These are phyloP conservation scores for Purpureocillium lavendulum DNA, from an alignment of 2,329 filamentous ascomycete genomes.

Conservation along the genomic window DNA sequence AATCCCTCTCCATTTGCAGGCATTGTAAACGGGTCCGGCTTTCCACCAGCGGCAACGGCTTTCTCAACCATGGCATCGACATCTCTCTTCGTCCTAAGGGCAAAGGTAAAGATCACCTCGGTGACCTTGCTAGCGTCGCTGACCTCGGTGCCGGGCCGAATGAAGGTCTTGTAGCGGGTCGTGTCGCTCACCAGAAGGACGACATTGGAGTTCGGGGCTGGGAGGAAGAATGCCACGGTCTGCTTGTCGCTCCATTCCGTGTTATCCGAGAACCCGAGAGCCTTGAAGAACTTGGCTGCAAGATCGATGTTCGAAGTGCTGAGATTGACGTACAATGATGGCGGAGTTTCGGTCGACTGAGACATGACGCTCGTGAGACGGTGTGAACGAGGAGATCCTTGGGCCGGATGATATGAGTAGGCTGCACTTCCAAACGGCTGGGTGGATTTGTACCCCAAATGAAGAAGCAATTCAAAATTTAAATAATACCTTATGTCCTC, in stretches of 20 bases:
- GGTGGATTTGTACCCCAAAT: too few relatives aligned
- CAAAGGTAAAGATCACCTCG: constrained; percentile 9
- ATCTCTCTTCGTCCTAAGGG: constrained; percentile 7
- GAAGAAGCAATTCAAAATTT: too few relatives aligned
- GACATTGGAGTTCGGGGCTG: constrained; percentile 10
- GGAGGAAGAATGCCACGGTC: constrained; percentile 10
- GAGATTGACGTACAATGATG: too few relatives aligned
- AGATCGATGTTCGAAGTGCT: too few relatives aligned
- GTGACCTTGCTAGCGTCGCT: constrained; percentile 9
- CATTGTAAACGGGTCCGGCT: constrained; percentile 10
- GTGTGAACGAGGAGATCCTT: too few relatives aligned
- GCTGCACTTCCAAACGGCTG: too few relatives aligned
- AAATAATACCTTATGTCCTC: too few relatives aligned
- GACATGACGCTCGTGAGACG: too few relatives aligned
- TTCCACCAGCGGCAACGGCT: constrained; percentile 11
- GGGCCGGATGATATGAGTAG: too few relatives aligned
- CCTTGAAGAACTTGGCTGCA: constrained; percentile 6
- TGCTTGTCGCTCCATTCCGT: constrained; percentile 8
- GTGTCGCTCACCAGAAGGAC: constrained; percentile 12
- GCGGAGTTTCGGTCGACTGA: too few relatives aligned
- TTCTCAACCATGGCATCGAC: constrained; percentile 10
- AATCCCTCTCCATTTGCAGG: constrained; percentile 7
- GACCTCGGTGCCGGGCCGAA: constrained; percentile 10
- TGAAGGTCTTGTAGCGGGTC: constrained; percentile 11
- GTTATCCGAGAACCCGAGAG: constrained; percentile 7